A percentile compares a stretch with the other conserved stretches of the same genome.
Conservation (phyloP, 108 stramenopile genomes). For the Conticribra weissflogii region DNA sequence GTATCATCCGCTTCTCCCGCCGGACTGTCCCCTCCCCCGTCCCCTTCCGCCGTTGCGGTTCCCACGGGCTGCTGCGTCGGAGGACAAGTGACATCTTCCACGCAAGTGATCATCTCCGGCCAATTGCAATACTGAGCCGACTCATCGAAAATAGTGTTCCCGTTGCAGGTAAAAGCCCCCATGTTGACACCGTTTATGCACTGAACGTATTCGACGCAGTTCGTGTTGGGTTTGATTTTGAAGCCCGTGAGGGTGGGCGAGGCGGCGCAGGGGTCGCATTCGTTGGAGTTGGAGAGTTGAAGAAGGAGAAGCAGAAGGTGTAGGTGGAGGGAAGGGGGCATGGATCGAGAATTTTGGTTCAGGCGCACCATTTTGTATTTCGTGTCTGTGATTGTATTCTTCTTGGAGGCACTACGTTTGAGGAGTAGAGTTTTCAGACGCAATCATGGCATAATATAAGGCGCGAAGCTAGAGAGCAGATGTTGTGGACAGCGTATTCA, state of each 20-base stretch:
- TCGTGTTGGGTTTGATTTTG: constrained; percentile 4
- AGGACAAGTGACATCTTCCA: constrained; percentile 5
- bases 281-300: not conserved
- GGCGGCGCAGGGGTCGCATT: not conserved
- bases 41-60: not conserved
- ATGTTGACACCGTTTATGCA: not conserved
- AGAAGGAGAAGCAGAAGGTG: not conserved
- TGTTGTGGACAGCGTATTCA: no score
- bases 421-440: no score
- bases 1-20: not conserved
- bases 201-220: not conserved
- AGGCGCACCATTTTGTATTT: no score
- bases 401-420: no score
- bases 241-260: not conserved
- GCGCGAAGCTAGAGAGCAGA: no score
- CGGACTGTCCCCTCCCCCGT: not conserved
- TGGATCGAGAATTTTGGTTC: no score
- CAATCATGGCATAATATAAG: no score
- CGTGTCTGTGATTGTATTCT: no score
- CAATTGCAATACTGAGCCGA: constrained; percentile 19
- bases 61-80: not conserved
- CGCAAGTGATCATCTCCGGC: constrained; percentile 3
- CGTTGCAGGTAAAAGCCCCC: constrained; percentile 4
- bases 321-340: not conserved
- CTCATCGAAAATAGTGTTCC: constrained; percentile 24